A percentile compares a stretch with the other conserved stretches of the same genome.
Conservation (phyloP, 208 protist genomes). For the Entamoeba moshkovskii region DNA sequence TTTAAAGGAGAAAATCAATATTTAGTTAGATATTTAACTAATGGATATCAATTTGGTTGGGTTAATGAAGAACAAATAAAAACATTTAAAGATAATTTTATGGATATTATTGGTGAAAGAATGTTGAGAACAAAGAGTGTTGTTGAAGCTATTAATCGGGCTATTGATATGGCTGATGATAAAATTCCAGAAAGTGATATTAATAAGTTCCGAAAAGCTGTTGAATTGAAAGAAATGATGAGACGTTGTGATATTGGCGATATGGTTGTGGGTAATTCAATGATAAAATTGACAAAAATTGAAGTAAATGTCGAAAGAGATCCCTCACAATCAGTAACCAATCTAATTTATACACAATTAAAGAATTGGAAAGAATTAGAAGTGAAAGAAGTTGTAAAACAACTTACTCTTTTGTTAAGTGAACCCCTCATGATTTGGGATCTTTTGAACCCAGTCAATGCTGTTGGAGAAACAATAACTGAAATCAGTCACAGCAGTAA, state of each 20-base stretch:
- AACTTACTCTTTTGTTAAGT: not conserved
- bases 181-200: not conserved
- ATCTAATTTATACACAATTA: too few species aligned
- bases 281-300: not conserved
- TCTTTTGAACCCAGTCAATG: not conserved
- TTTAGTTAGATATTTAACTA: not conserved
- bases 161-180: not conserved
- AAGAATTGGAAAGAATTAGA: not conserved
- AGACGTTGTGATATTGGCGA: not conserved
- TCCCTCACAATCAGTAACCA: too few species aligned
- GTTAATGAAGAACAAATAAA: not conserved
- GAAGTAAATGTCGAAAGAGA: too few species aligned
- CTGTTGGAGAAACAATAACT: not conserved
- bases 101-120: not conserved
- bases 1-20: not conserved
- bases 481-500: not conserved
- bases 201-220: not conserved
- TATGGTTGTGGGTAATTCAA: not conserved
- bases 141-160: not conserved
- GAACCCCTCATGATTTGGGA: not conserved
- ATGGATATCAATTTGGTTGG: not conserved
- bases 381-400: not conserved
- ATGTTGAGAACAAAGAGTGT: not conserved
- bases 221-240: not conserved
- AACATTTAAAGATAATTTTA: not conserved